Conservation (phyloP, 2,329 filamentous ascomycete species). For the Aspergillus clavatus region DNA sequence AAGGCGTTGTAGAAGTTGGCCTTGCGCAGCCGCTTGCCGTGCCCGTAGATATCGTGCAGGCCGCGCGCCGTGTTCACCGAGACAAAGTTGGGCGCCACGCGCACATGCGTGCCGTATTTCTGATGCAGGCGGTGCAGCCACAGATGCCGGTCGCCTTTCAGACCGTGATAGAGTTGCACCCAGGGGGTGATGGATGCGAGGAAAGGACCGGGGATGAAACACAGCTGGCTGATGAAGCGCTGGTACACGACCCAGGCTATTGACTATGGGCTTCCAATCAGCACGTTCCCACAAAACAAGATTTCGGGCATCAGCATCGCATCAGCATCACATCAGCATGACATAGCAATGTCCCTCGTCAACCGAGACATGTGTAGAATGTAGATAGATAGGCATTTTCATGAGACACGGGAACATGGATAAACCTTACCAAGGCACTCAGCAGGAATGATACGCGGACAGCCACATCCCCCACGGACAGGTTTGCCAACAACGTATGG, state of each 20-base stretch:
- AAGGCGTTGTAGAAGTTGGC: slow-evolving; percentile 70
- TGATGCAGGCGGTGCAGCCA: slow-evolving; percentile 67
- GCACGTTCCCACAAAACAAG: too few relatives aligned
- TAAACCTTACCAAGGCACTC: slow-evolving; percentile 15
- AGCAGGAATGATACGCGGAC: slow-evolving; percentile 16
- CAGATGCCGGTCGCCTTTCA: slow-evolving; percentile 68
- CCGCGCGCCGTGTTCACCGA: slow-evolving; percentile 70
- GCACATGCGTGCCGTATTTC: slow-evolving; percentile 65
- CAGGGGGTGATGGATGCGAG: slow-evolving; percentile 35
- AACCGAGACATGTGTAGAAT: too few relatives aligned
- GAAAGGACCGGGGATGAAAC: slow-evolving; percentile 28
- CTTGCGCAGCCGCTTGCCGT: slow-evolving; percentile 48
- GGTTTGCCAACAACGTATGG: slow-evolving; percentile 16
- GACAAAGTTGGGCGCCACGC: slow-evolving; percentile 71
- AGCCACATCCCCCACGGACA: slow-evolving; percentile 14
- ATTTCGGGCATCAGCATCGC: not conserved
- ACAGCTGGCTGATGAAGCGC: slow-evolving; percentile 33
- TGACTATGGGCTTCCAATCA: slow-evolving; percentile 13
- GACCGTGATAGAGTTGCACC: slow-evolving; percentile 68
- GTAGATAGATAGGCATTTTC: too few relatives aligned
- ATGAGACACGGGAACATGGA: too few relatives aligned
- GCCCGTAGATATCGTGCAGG: slow-evolving; percentile 38
- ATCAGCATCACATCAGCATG: not conserved
- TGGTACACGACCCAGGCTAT: slow-evolving; percentile 31
- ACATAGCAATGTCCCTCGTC: not conserved